phyloP scores from a whole-genome alignment of 805 yeast species.

The Starmera caribaea region DNA sequence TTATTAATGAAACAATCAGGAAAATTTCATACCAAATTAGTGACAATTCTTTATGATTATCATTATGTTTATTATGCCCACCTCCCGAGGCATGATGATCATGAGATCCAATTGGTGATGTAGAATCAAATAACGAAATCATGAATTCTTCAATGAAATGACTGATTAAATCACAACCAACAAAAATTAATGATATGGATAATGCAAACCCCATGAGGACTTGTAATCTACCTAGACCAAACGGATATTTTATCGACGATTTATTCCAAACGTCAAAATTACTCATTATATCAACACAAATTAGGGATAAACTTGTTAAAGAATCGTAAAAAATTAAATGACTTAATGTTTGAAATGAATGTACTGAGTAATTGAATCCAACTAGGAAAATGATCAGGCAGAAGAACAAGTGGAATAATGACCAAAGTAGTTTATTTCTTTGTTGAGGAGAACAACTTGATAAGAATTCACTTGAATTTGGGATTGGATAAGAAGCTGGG shows the following conservation, averaged over 20 bases:
- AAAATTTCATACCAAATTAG: constrained; percentile 20
- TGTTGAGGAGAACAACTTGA: constrained; percentile 52
- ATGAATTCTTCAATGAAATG: constrained; percentile 78
- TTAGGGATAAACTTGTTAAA: constrained; percentile 59
- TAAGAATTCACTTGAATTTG: constrained; percentile 45
- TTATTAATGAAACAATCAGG: constrained; percentile 14
- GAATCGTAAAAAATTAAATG: constrained; percentile 86
- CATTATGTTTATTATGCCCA: constrained; percentile 20
- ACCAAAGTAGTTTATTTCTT: constrained; percentile 48
- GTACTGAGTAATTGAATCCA: constrained; percentile 49
- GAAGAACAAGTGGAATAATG: constrained; percentile 42
- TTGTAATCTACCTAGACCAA: constrained; percentile 88
- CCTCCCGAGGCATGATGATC: constrained; percentile 5
- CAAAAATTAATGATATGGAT: constrained; percentile 76
- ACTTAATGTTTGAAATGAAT: constrained; percentile 65
- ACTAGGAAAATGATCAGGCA: constrained; percentile 48
- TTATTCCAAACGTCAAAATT: constrained; percentile 89
- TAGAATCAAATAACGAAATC: constrained; percentile 22
- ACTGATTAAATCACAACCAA: constrained; percentile 81
- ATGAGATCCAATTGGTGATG: background rate
- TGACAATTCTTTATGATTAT: constrained; percentile 11
- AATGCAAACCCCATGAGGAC: constrained; percentile 83
- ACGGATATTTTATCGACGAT: constrained; percentile 76
- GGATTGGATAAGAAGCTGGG: constrained; percentile 49
- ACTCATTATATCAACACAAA: constrained; percentile 69